Conservation (phyloP, 306 rosid species). For the Inga oerstediana region DNA sequence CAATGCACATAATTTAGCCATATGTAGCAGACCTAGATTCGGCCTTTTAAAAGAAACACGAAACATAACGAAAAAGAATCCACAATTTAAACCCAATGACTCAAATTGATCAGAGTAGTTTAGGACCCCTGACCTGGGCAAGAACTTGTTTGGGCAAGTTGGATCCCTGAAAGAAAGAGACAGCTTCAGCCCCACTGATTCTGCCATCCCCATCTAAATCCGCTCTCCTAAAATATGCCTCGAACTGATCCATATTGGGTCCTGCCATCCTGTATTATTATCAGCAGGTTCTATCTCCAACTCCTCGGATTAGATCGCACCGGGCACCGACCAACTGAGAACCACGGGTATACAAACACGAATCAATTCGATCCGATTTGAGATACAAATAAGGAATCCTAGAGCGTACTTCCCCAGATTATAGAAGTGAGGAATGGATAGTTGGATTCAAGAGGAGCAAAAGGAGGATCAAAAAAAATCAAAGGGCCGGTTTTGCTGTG, state of each 20-base stretch:
- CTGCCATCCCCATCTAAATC: constrained; percentile 98
- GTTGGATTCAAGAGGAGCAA: background rate
- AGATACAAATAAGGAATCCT: constrained; percentile 16
- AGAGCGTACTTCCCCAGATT: background rate
- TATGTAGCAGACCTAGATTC: background rate
- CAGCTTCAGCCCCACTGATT: constrained; percentile 94
- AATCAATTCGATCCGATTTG: constrained; percentile 32
- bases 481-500: background rate
- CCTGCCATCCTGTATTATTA: constrained; percentile 41
- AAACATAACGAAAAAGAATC: background rate
- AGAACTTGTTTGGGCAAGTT: constrained; percentile 82
- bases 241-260: constrained; percentile 81
- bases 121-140: constrained; percentile 87
- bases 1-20: background rate
- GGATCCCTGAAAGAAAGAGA: constrained; percentile 83
- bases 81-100: background rate
- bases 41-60: background rate
- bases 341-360: background rate
- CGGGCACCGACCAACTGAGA: constrained; percentile 3
- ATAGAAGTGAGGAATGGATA: constrained; percentile 22
- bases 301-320: constrained; percentile 32
- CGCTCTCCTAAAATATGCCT: constrained; percentile 72
- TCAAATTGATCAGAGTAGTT: background rate
- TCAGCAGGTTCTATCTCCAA: background rate
- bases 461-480: background rate